These are phyloP conservation scores for Xylaria scruposa DNA, from an alignment of 495 filamentous ascomycete species.

Conservation along the genomic window DNA sequence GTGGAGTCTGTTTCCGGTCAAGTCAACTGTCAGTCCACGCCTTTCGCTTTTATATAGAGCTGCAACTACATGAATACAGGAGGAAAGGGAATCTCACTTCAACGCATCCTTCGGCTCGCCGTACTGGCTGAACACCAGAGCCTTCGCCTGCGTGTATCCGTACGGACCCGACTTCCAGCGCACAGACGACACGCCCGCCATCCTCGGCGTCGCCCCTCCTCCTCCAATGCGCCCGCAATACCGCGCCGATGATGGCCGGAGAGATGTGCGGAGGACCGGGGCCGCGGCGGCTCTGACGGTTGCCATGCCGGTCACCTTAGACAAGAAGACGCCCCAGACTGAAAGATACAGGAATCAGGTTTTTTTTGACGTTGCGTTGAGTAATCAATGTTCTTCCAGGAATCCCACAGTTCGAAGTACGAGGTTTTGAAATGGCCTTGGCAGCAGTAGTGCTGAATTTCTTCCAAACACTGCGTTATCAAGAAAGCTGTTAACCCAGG, in stretches of 20 bases:
- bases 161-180: slow-evolving; percentile 65
- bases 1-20: slow-evolving; percentile 64
- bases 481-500: not conserved
- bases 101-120: slow-evolving; percentile 87
- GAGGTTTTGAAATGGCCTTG: not conserved
- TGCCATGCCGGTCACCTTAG: slow-evolving; percentile 16
- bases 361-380: not conserved
- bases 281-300: slow-evolving; percentile 17
- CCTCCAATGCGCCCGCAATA: slow-evolving; percentile 27
- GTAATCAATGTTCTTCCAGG: not conserved
- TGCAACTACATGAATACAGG: not conserved
- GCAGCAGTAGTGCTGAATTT: not conserved
- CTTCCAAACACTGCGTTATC: not conserved
- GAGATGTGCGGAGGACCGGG: slow-evolving; percentile 13
- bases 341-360: not conserved
- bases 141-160: slow-evolving; percentile 96
- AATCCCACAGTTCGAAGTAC: not conserved
- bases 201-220: not conserved
- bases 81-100: slow-evolving; percentile 51
- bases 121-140: slow-evolving; percentile 82
- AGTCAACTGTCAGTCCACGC: not conserved
- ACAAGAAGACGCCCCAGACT: not conserved
- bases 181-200: slow-evolving; percentile 20
- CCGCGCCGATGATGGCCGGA: slow-evolving; percentile 18
- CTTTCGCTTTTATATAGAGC: not conserved